These are phyloP conservation scores for Arachis stenosperma DNA, from an alignment of 306 rosid species.

Conservation along the genomic window DNA sequence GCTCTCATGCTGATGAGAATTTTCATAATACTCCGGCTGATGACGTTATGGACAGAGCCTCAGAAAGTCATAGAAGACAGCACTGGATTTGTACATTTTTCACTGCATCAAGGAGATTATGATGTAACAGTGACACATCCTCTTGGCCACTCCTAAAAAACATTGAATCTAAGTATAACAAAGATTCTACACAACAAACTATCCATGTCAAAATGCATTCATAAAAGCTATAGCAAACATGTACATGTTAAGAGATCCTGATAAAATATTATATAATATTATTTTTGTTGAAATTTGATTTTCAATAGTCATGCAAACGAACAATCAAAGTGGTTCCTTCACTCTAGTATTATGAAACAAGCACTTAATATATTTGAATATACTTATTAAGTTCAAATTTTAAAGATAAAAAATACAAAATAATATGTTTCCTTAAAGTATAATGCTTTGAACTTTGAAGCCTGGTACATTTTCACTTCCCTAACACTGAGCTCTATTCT, in stretches of 20 bases:
- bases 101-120: conserved; percentile 77
- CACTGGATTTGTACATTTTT: conserved; percentile 54
- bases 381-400: too few relatives aligned
- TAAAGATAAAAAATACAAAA: too few relatives aligned
- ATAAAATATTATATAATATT: conserved; percentile 22
- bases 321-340: background rate
- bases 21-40: conserved; percentile 70
- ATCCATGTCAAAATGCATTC: conserved; percentile 48
- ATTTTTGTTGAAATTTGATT: conserved; percentile 1
- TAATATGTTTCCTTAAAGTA: background rate
- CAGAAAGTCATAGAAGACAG: conserved; percentile 47
- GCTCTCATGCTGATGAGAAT: conserved; percentile 51
- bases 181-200: conserved; percentile 40
- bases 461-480: background rate
- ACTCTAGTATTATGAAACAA: background rate
- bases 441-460: too few relatives aligned
- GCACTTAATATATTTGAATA: too few relatives aligned
- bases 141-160: conserved; percentile 42
- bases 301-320: conserved; percentile 7
- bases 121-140: conserved; percentile 61
- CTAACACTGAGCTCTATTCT: background rate
- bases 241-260: conserved; percentile 12
- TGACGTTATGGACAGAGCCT: conserved; percentile 66
- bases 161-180: conserved; percentile 48
- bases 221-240: conserved; percentile 16